Base-by-base conservation (phyloP, 805 yeast species). In the Clavispora santaluciae region DNA sequence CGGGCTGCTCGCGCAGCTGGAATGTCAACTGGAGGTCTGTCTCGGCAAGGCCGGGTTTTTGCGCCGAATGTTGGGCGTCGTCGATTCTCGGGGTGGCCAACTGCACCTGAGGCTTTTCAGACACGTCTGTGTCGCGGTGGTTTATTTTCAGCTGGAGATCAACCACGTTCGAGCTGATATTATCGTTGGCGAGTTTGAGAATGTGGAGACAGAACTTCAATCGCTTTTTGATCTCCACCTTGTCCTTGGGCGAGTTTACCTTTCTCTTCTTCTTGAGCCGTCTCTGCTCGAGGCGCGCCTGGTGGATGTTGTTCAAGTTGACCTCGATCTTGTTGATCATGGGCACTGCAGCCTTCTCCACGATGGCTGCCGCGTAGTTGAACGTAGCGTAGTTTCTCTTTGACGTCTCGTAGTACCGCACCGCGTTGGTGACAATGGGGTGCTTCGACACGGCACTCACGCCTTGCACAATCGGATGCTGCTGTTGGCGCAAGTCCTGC, bases 141-240 rank as follows among this genome's bases (percentile, higher is more conserved):
- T 45, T 48, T 3, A 83, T 73, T 31, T 57, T 61, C 22, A 55
- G 55, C 53, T 84, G 89, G 30, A 89, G 66, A 43, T 71, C 73
- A 40, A 70, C 71, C 15, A 89, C 84, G 49, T 87, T 79, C 36
- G 75, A 68, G 35, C 83, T 80, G 23, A 89, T 70, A 52, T 83
- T 87, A 42, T 78, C 79, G 54, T 87, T 89, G 3, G 96, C 96
- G 37, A 87, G 68, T 55, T 83, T 83, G 41, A 89, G 67, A 39
- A 90, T 70, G 50, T 88, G 90, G 35, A 90, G 70, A 53, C 95
- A 79, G 55, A 91, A 84, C 26, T 85, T 81, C 35, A 89, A 57
- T 48, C 90, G 73, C 49, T 82, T 81, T 44, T 86, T 77, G 20
- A 90, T 83, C 54, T 87, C 95, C 41, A 43, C 55, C 57, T 55